Base-by-base conservation (phyloP, 257 asterid species). In the Leptodermis oblonga region DNA sequence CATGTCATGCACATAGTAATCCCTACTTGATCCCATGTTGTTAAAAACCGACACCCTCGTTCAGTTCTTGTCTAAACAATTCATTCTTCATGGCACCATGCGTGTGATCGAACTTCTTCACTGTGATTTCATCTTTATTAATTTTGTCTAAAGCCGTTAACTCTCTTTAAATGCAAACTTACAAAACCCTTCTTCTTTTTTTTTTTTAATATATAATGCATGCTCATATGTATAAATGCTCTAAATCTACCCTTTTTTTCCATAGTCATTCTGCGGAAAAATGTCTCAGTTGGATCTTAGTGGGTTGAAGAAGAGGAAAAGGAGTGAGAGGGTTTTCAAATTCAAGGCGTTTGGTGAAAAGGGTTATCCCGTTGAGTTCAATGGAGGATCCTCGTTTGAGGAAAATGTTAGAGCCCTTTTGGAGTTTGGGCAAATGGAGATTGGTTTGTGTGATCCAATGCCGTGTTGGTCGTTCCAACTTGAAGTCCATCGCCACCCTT, bases 401-500 rank as follows among this genome's bases (percentile, higher is more conserved):
- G 86, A 89, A 53, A 94, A 91, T 71, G 76, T 91, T 13, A 79
- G 81, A 53, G 87, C 88, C 43, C 92, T 94, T 23, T 49, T 91
- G 76, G 96, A 91, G 68, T 78, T 76, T 36, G 99, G 96, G 7
- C 90, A 86, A 45, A 41, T 76, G 33, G 96, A 91, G 78, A 73
- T 28, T 17, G 86, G 86, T 18, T 72, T 63, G 18, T 78, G 84
- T n/a, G 90, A 84, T 8, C 78, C 80, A 14, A 73, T 78, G 84
- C 36, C 87, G 1, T 78, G 83, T 61, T 94, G 97, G 99, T 94
- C 97, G 1, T 94, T 94, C 60, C 96, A 91, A 73, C 90, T 94
- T 4, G 96, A 94, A 69, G 87, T 88, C 43, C 84, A 87, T 33
- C 92, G 95, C 4, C 92, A 93, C 45, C 96, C 97, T 4, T 73